Evolutionary conservation across 495 filamentous ascomycete genomes (phyloP), one percentile per base, ranked within the genome.

Genomic region (Neurospora sp.): DNA sequence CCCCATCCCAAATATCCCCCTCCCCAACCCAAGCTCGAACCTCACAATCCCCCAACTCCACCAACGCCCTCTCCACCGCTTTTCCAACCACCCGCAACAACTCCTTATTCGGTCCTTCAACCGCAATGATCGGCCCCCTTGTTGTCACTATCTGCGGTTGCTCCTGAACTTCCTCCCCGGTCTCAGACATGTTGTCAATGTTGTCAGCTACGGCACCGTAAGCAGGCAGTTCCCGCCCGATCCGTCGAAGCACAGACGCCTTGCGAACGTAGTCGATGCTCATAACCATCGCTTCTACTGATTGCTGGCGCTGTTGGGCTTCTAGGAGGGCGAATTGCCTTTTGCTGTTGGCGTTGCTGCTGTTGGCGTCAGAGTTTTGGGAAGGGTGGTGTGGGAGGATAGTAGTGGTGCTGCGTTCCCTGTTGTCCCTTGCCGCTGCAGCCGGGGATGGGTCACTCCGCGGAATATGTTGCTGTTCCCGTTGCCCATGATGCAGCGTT

Each of bases 231-330:
- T 66, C 54, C 27, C 54, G 23, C 27, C 54, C 54, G 62, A 86
- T 83, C 35, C 75, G 72, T 10, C 79, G 81, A 42, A 86, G 54
- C 11, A 85, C 80, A 0, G 78, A 75, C 54, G 85, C 77, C 77
- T 94, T 95, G 76, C 89, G 89, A 44, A 90, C 75, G 73, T 86
- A 89, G 6, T 90, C 88, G 71, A 94, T 93, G 69, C 86, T 90
- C 89, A 91, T 92, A 23, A 93, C 87, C 79, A 92, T 91, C 3
- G 90, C 86, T 78, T 92, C 90, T 23, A 92, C 84, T 89, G 70
- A 74, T 72, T 6, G 70, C 73, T 27, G 40, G 69, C 20, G 62
- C 69, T 66, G 27, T 35, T 66, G 54, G 54, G 54, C 54, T 66
- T 66, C 54, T 4, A 66, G 12, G 14, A 66, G 12, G 9, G 62